A percentile compares a stretch with the other conserved stretches of the same genome.
Conservation (phyloP, 768 basidiomycete species). For the Symmetrospora coprosmae region DNA sequence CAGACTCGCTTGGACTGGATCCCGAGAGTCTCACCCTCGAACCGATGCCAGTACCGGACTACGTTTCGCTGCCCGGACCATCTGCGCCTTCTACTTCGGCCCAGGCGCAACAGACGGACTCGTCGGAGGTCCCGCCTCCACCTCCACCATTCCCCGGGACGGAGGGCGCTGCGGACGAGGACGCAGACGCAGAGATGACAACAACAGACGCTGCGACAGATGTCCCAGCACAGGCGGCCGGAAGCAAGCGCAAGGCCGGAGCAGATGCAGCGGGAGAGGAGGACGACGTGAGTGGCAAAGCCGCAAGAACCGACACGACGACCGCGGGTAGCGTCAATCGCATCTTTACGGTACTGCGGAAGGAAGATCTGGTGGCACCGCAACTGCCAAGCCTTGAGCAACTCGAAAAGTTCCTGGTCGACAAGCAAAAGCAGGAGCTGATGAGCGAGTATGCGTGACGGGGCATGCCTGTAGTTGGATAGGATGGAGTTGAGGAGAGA, state of each 20-base stretch:
- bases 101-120: background rate
- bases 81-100: background rate
- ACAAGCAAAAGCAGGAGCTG: conserved; percentile 21
- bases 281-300: conserved; percentile 1
- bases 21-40: background rate
- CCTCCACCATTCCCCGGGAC: conserved; percentile 12
- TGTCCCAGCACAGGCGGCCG: no score
- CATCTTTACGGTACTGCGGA: conserved; percentile 18
- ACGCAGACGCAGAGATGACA: background rate
- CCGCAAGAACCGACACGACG: background rate
- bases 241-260: conserved; percentile 11
- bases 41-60: conserved; percentile 18
- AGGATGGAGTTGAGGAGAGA: no score
- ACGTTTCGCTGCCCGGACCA: conserved; percentile 4
- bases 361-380: conserved; percentile 12
- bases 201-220: background rate
- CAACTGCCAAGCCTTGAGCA: background rate
- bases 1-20: conserved; percentile 9
- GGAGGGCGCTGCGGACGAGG: conserved; percentile 8
- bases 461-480: no score
- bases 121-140: conserved; percentile 5
- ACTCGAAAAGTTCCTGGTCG: conserved; percentile 12
- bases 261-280: background rate
- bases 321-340: conserved; percentile 6
- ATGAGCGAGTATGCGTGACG: conserved; percentile 23